Conservation (phyloP, 1,139 yeast genomes). For the Trichomonascaceae sp. region DNA sequence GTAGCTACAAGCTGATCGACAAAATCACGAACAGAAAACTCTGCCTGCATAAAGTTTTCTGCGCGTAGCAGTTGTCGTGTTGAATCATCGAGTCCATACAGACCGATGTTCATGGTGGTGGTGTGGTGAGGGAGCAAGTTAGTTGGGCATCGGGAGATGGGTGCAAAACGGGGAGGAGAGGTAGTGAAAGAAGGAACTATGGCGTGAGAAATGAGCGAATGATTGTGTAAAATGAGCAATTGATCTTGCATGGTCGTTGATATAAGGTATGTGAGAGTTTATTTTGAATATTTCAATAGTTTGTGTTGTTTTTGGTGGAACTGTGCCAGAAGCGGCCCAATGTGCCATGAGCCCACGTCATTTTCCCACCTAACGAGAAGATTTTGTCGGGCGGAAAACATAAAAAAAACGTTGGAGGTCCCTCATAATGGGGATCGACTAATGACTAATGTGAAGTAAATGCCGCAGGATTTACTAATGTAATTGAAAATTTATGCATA, state of each 20-base stretch:
- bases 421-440: no score
- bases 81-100: slow-evolving; percentile 56
- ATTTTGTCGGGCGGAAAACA: no score
- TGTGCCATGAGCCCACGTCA: no score
- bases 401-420: no score
- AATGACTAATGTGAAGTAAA: no score
- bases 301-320: no score
- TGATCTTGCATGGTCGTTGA: not conserved
- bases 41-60: slow-evolving; percentile 59
- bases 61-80: slow-evolving; percentile 60
- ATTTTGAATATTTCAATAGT: no score
- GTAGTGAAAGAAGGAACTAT: not conserved
- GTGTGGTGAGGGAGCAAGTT: not conserved
- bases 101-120: slow-evolving; percentile 7
- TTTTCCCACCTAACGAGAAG: no score
- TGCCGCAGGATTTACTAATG: no score
- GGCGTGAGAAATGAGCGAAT: not conserved
- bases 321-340: no score
- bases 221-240: not conserved
- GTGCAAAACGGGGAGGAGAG: not conserved
- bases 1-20: slow-evolving; percentile 77
- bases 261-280: not conserved
- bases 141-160: not conserved
- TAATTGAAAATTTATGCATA: no score
- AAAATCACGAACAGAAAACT: slow-evolving; percentile 68